Percentiles rank a stretch among this genome's conserved stretches.
Conservation (phyloP, 306 rosid genomes). For the Malus sieversii region DNA sequence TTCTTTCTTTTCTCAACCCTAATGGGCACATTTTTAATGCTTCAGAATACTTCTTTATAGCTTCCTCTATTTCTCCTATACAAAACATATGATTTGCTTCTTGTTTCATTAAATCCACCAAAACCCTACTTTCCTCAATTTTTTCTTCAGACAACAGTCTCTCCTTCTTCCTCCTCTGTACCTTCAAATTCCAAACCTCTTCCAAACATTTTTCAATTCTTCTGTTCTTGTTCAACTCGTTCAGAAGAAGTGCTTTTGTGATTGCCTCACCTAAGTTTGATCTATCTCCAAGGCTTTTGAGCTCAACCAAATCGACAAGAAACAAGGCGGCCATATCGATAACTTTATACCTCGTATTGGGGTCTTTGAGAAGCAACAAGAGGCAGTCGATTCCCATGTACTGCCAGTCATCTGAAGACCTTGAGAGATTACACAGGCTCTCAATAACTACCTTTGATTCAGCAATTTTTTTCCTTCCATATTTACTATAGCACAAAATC, state of each 20-base stretch:
- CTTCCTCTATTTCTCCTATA: slow-evolving; percentile 51
- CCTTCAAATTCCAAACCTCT: slow-evolving; percentile 30
- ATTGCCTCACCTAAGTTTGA: slow-evolving; percentile 48
- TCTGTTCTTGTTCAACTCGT: slow-evolving; percentile 2
- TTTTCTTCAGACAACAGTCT: slow-evolving; percentile 21
- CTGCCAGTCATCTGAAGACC: slow-evolving; percentile 91
- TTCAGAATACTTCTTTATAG: slow-evolving; percentile 39
- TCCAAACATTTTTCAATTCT: slow-evolving; percentile 13
- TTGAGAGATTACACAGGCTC: slow-evolving; percentile 47
- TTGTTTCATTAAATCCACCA: slow-evolving; percentile 32
- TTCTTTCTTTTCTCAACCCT: slow-evolving; percentile 44
- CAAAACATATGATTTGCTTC: slow-evolving; percentile 43
- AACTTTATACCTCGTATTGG: slow-evolving; percentile 54
- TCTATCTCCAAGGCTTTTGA: slow-evolving; percentile 47
- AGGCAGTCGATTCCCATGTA: slow-evolving; percentile 77
- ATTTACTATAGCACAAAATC: slow-evolving; percentile 50
- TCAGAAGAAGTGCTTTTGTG: slow-evolving; percentile 31
- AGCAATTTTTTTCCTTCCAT: slow-evolving; percentile 48
- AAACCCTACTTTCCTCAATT: slow-evolving; percentile 33
- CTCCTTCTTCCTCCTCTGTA: slow-evolving; percentile 32
- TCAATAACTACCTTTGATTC: slow-evolving; percentile 34
- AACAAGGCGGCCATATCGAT: slow-evolving; percentile 28
- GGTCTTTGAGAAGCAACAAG: slow-evolving; percentile 60
- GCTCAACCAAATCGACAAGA: slow-evolving; percentile 57
- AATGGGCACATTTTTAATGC: slow-evolving; percentile 50